A percentile compares a stretch with the other conserved stretches of the same genome.
These are phyloP conservation scores for Arthrobotrys pseudoclavata DNA, from an alignment of 2,329 filamentous ascomycete species.

Conservation along the genomic window DNA sequence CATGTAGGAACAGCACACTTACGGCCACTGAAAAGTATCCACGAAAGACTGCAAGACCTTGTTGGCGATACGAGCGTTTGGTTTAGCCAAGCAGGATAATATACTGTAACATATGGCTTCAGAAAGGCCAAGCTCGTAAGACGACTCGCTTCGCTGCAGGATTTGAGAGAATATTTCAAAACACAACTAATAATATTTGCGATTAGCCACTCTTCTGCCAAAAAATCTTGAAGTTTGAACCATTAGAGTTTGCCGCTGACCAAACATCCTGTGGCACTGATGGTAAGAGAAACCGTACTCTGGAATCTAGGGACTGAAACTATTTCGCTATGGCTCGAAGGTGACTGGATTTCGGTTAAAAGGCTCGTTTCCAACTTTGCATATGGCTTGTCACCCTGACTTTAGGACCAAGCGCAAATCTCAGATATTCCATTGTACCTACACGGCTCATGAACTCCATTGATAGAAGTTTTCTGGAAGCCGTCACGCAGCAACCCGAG, in stretches of 20 bases:
- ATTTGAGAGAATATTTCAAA: constrained; percentile 6
- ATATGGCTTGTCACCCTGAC: constrained; percentile 34
- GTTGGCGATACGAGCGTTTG: constrained; percentile 27
- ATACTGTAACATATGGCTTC: neutral
- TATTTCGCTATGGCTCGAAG: constrained; percentile 38
- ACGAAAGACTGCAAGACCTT: constrained; percentile 16
- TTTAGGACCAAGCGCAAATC: constrained; percentile 32
- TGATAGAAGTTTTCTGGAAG: constrained; percentile 51
- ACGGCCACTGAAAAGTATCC: neutral
- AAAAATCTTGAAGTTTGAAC: constrained; percentile 3
- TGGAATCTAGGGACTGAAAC: constrained; percentile 27
- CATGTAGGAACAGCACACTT: neutral
- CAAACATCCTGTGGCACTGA: constrained; percentile 10
- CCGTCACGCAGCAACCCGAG: constrained; percentile 31
- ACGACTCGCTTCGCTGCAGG: neutral
- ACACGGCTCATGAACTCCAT: constrained; percentile 20
- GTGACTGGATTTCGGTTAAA: constrained; percentile 58
- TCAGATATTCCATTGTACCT: constrained; percentile 20
- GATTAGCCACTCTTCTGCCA: constrained; percentile 15
- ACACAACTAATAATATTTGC: neutral
- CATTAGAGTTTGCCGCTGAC: neutral
- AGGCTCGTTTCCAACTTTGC: constrained; percentile 53
- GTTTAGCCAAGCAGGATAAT: constrained; percentile 29
- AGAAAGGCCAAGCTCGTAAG: constrained; percentile 17
- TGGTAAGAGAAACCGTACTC: neutral